Conservation (phyloP, 2,329 filamentous ascomycete genomes). For the Fusarium zealandicum region DNA sequence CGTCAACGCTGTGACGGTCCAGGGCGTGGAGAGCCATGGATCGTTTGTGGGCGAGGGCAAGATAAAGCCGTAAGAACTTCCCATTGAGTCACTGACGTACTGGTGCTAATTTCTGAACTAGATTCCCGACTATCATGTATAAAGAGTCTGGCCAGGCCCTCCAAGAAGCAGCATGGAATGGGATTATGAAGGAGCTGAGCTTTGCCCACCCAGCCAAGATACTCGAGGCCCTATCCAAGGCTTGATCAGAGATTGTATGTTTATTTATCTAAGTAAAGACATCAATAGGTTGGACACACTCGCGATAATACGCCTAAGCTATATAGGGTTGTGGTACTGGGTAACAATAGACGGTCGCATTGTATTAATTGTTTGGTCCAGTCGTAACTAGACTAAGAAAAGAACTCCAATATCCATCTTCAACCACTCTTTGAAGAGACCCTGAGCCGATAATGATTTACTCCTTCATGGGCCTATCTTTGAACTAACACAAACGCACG, state of each 20-base stretch:
- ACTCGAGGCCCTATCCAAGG: slow-evolving; percentile 4
- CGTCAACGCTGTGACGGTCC: slow-evolving; percentile 33
- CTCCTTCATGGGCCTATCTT: too few species aligned
- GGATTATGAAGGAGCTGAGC: slow-evolving; percentile 34
- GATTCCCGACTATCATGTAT: slow-evolving; percentile 34
- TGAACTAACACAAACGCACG: too few species aligned
- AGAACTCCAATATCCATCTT: too few species aligned
- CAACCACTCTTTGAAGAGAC: too few species aligned
- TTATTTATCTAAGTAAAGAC: background rate
- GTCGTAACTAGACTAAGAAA: too few species aligned
- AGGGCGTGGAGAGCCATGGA: slow-evolving; percentile 37
- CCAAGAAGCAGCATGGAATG: slow-evolving; percentile 32
- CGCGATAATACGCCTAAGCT: background rate
- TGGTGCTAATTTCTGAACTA: slow-evolving; percentile 9
- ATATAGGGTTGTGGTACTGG: too few species aligned
- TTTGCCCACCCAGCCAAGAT: slow-evolving; percentile 28
- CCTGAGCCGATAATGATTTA: too few species aligned
- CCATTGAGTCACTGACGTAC: background rate
- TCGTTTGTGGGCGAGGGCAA: slow-evolving; percentile 38
- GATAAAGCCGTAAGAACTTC: slow-evolving; percentile 36
- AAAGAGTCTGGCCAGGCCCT: slow-evolving; percentile 22
- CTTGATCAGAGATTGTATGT: background rate
- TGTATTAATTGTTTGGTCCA: too few species aligned
- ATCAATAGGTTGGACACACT: background rate
- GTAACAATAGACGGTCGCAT: too few species aligned